phyloP scores from a whole-genome alignment of 2,329 filamentous ascomycete species.

The Phyllosticta citrichinensis region DNA sequence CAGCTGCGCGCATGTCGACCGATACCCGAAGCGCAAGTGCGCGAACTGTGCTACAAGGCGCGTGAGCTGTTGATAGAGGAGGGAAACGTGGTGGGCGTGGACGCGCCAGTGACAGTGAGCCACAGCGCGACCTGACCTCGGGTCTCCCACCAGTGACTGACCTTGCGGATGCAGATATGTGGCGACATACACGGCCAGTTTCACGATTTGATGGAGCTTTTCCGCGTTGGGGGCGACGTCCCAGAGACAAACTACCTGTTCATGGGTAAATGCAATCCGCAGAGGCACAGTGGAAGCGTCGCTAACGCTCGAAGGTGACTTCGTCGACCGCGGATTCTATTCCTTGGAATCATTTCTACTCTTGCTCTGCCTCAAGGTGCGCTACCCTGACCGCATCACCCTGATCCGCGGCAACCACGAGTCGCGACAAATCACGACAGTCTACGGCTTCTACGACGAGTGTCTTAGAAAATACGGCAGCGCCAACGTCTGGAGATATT shows the following conservation, averaged over 20 bases:
- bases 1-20: conserved; percentile 92
- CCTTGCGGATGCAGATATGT: conserved; percentile 54
- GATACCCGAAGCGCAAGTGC: conserved; percentile 89
- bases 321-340: conserved; percentile 96
- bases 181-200: conserved; percentile 97
- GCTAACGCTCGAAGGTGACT: conserved; percentile 57
- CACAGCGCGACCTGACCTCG: background rate
- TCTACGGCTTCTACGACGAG: conserved; percentile 98
- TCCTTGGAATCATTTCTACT: conserved; percentile 94
- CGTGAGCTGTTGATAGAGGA: conserved; percentile 94
- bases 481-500: conserved; percentile 91
- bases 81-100: conserved; percentile 91
- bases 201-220: conserved; percentile 93
- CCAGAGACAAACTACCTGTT: conserved; percentile 96
- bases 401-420: conserved; percentile 93
- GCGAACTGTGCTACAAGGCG: conserved; percentile 94
- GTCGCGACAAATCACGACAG: conserved; percentile 91
- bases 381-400: conserved; percentile 94
- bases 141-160: conserved; percentile 14
- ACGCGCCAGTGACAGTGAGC: conserved; percentile 81
- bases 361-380: conserved; percentile 89
- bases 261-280: conserved; percentile 55
- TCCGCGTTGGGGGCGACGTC: conserved; percentile 84
- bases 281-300: background rate
- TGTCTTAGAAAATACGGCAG: conserved; percentile 92